Base-by-base conservation (phyloP, 2,329 filamentous ascomycete species). In the Phoma sp. region DNA sequence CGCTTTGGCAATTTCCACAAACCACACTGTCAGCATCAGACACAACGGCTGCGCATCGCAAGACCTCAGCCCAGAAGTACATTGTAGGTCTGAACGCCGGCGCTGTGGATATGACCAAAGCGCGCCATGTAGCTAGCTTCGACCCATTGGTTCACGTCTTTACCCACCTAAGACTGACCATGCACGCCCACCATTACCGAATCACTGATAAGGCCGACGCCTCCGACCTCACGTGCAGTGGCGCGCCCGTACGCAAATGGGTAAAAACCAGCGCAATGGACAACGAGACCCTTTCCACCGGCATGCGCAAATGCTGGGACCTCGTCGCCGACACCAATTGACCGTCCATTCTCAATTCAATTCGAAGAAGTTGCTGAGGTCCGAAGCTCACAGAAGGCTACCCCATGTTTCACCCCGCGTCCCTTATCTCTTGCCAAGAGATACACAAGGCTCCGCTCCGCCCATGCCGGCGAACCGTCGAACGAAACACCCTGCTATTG, bases 301-400 rank as follows among this genome's bases (percentile, higher is more conserved):
- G 72, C 22, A 75, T 75, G 72, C 67, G 67, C 27, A 65, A 62
- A 39, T 75, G 72, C 55, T 75, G 72, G 72, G 59, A 62, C 3
- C 58, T 72, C 1, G 39, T 68, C 13, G 49, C 56, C 39, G 55
- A 50, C 30, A 38, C 11, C 0, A 6, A 18, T 22, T 45, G 35
- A 45, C 2, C 10, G 18, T 3, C 22, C 32, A 23, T 38, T 9
- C 3, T 7, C 22, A 13, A 27, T n/a, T 29, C 4, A 18, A 18
- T 18, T 18, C 18, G 18, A 18, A 18, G 18, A 18, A 9, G 32
- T 35, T 38, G 35, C 18, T 22, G 27, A 10, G 13, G 5, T 27
- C 30, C 36, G 25, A 24, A 13, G 25, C 25, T 39, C 22, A n/a
- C 1, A 4, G 27, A 32, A 18, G 18, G 18, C 18, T 24, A 37